Evolutionary conservation across 2,329 filamentous ascomycete genomes (phyloP).

Genomic region (Fusarium aywerte): DNA sequence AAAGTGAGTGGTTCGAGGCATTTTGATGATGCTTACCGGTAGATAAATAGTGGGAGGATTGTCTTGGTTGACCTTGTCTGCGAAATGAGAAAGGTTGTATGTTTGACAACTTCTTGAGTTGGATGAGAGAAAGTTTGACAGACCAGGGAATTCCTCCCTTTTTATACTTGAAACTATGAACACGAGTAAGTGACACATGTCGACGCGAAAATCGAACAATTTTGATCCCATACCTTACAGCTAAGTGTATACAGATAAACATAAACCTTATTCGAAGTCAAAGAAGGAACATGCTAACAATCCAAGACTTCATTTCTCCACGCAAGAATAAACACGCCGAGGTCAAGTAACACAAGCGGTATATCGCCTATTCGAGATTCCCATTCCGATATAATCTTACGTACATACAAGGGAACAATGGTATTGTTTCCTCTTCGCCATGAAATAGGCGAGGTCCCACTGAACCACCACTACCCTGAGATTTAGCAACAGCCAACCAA

Average conservation of each 20-base stretch:
- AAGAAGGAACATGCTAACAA: too few species aligned
- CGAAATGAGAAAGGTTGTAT: background rate
- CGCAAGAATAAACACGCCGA: too few species aligned
- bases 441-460: background rate
- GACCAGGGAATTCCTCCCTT: background rate
- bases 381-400: too few species aligned
- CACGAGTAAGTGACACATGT: background rate
- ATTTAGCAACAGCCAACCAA: too few species aligned
- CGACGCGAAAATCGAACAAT: background rate
- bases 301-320: too few species aligned
- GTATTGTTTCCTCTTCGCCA: background rate
- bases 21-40: background rate
- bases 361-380: too few species aligned
- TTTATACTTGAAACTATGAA: background rate
- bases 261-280: too few species aligned
- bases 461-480: too few species aligned
- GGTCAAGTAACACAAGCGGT: too few species aligned
- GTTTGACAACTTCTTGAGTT: background rate
- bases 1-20: background rate
- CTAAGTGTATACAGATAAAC: background rate
- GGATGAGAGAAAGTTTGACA: background rate
- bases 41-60: too few species aligned
- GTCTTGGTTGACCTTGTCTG: background rate
- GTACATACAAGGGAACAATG: too few species aligned
- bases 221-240: background rate